Base-by-base conservation (phyloP, 768 basidiomycete genomes). In the Serendipita sp. region DNA sequence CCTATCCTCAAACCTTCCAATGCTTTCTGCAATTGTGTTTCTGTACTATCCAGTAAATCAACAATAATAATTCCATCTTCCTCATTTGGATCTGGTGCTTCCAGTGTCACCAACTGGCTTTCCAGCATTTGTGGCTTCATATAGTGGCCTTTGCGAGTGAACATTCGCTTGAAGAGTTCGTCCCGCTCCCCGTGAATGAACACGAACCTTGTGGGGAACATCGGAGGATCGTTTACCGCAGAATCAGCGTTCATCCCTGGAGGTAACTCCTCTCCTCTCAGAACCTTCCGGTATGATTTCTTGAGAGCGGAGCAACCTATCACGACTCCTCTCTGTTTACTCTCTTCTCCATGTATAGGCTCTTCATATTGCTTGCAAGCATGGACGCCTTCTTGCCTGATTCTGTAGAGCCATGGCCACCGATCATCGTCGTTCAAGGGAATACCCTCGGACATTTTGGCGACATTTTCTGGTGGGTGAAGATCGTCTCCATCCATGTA, bases 401-500 rank as follows among this genome's bases (percentile, higher is more conserved):
- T 84, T 52, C 79, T 73, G 64, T 79, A 79, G 3, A 98, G 79
- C 94, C 95, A 97, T 0, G 93, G 91, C 68, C 81, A 78, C 18
- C 92, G 84, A 72, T 96, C 93, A 2, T 76, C 80, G 70, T 96
- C 93, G 2, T 78, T 85, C 68, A 98, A 76, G 3, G 92, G 86
- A 28, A 77, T 74, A 0, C 91, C 91, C 1, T 75, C 71, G 3
- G 83, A 75, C 93, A 97, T 96, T 80, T 97, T 98, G 34, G 81
- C 85, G 46, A 95, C 81, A 73, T 95, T 95, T 11, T 80, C 73
- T 28, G 77, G 70, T 0, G 93, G 88, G 71, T 97, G 94, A 34
- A 96, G 78, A 67, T 88, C 85, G 72, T 96, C 93, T 34, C 88
- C 94, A 70, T 97, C 94, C 66, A 91, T 76, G 75, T 88, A 95